Conservation (phyloP, 2,329 filamentous ascomycete genomes). For the Fusarium vanettenii region DNA sequence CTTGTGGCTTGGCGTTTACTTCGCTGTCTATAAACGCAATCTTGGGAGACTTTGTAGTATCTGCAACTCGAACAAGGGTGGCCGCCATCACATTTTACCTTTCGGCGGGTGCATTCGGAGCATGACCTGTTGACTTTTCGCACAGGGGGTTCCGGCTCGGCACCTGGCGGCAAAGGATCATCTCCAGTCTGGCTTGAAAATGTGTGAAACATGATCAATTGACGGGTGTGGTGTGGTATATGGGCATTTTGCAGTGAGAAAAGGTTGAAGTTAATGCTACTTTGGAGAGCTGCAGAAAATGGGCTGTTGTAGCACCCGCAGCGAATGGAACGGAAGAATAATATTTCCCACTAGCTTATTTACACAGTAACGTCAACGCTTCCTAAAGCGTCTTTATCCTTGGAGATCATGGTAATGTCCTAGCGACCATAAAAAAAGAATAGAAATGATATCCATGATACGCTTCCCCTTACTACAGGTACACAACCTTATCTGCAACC, state of each 20-base stretch:
- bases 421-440: background rate
- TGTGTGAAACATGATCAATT: slow-evolving; percentile 9
- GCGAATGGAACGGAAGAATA: background rate
- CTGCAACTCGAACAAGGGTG: slow-evolving; percentile 52
- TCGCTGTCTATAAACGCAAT: slow-evolving; percentile 46
- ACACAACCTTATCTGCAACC: background rate
- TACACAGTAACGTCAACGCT: background rate
- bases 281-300: background rate
- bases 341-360: background rate
- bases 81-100: slow-evolving; percentile 56
- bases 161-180: background rate
- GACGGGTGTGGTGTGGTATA: background rate
- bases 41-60: slow-evolving; percentile 42
- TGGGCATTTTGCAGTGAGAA: background rate
- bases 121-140: slow-evolving; percentile 42
- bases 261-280: background rate
- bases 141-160: background rate
- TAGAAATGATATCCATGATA: background rate
- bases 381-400: background rate
- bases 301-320: background rate
- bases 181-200: background rate
- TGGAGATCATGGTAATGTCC: background rate
- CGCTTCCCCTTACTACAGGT: background rate
- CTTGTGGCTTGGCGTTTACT: slow-evolving; percentile 46
- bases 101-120: slow-evolving; percentile 44